Conservation (phyloP, 1,139 yeast species). For the Geotrichum citri-aurantii region DNA sequence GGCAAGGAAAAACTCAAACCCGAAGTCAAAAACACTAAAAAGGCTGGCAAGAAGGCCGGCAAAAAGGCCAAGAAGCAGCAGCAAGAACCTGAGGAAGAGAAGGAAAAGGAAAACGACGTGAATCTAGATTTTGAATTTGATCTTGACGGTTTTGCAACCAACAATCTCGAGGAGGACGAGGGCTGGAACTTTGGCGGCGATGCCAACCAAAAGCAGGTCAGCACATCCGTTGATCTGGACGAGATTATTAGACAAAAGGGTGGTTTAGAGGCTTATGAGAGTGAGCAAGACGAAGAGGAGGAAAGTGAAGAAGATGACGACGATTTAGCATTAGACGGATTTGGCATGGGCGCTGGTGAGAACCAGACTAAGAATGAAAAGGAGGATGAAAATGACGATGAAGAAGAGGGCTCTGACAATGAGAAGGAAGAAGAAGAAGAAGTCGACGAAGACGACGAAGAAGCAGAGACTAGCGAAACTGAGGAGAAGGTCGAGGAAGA, state of each 20-base stretch:
- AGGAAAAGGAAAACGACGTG: constrained; percentile 41
- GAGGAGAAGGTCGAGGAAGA: constrained; percentile 27
- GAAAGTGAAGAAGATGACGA: constrained; percentile 43
- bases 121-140: constrained; percentile 70
- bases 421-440: constrained; percentile 29
- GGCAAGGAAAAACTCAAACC: constrained; percentile 27
- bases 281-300: constrained; percentile 36
- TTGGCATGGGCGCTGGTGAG: constrained; percentile 58
- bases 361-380: constrained; percentile 41
- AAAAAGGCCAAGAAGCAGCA: constrained; percentile 26
- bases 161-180: constrained; percentile 36
- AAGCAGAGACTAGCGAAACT: constrained; percentile 16
- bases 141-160: constrained; percentile 53
- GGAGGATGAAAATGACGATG: constrained; percentile 27
- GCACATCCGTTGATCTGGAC: constrained; percentile 71
- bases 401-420: constrained; percentile 30
- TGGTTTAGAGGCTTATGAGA: constrained; percentile 40
- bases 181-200: constrained; percentile 78
- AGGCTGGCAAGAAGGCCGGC: constrained; percentile 29
- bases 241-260: constrained; percentile 64
- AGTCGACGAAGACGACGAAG: constrained; percentile 31
- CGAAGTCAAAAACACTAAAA: constrained; percentile 25
- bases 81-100: constrained; percentile 26
- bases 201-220: constrained; percentile 30
- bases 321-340: constrained; percentile 63